These are phyloP conservation scores for Heimioporus retisporus DNA, from an alignment of 1,284 basidiomycete species.

Conservation along the genomic window DNA sequence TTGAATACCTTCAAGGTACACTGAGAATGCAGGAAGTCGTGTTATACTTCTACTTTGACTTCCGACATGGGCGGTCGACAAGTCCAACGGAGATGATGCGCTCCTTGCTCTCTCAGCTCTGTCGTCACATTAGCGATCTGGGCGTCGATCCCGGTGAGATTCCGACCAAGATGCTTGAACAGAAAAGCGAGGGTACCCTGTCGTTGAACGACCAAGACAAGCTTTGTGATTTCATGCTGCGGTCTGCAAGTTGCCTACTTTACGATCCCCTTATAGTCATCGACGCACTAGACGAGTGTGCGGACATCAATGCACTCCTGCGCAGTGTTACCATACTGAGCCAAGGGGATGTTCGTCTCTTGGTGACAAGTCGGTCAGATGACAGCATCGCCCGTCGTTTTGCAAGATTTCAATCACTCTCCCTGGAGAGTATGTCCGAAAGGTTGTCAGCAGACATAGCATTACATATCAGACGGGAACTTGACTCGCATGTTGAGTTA, in stretches of 20 bases:
- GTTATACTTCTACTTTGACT: slow-evolving; percentile 13
- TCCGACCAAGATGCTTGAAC: slow-evolving; percentile 9
- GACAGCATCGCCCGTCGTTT: slow-evolving; percentile 1
- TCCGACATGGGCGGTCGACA: slow-evolving; percentile 4
- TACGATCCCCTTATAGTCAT: slow-evolving; percentile 12
- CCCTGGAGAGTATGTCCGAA: neutral
- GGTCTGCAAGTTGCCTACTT: neutral
- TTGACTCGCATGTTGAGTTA: neutral
- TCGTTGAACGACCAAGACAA: slow-evolving; percentile 3
- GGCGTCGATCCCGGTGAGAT: slow-evolving; percentile 3
- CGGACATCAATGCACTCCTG: slow-evolving; percentile 1
- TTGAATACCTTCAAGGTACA: slow-evolving; percentile 4
- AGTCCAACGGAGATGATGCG: slow-evolving; percentile 3
- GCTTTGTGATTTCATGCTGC: neutral
- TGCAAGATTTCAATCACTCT: neutral
- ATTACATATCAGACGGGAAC: slow-evolving; percentile 1
- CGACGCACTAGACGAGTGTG: slow-evolving; percentile 14
- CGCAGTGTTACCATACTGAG: too few species aligned
- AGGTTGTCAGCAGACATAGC: slow-evolving; percentile 1
- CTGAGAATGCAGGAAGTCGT: neutral
- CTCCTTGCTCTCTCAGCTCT: slow-evolving; percentile 9
- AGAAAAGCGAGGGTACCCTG: neutral
- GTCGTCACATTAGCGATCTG: neutral
- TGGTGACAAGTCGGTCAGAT: slow-evolving; percentile 10
- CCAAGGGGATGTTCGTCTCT: neutral